phyloP scores from a whole-genome alignment of 2,329 filamentous ascomycete genomes.

The Fusarium pseudoanthophilum region DNA sequence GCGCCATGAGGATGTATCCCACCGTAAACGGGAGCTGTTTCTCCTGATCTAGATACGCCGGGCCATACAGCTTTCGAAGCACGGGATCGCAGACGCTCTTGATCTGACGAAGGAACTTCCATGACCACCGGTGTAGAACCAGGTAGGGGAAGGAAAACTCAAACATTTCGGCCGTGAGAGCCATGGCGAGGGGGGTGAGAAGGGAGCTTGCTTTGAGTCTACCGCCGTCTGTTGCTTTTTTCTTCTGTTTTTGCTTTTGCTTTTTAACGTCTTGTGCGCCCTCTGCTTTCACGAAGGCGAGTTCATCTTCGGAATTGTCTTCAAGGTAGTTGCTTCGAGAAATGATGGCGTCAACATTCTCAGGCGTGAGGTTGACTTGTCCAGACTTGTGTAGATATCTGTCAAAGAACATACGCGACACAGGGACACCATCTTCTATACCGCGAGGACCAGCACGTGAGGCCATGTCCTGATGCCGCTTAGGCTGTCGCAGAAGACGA shows the following conservation, averaged over 20 bases:
- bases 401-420: neutral
- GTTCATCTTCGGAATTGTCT: neutral
- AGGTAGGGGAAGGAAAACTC: neutral
- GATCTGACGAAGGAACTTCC: neutral
- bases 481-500: neutral
- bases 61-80: neutral
- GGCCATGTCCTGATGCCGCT: neutral
- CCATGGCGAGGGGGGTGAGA: rapidly evolving
- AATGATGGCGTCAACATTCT: neutral
- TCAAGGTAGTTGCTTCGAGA: neutral
- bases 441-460: neutral
- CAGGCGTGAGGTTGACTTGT: neutral
- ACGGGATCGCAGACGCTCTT: neutral
- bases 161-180: neutral
- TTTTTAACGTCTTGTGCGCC: neutral
- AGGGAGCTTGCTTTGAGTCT: neutral
- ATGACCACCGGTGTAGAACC: rapidly evolving
- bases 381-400: neutral
- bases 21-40: neutral
- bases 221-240: neutral
- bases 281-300: rapidly evolving
- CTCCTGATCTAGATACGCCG: neutral
- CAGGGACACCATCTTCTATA: neutral
- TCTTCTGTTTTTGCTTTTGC: neutral
- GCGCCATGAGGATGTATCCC: neutral